Percentiles rank a stretch among this genome's conserved stretches.
These are phyloP conservation scores for Volutella citrinella DNA, from an alignment of 2,329 filamentous ascomycete species.

Conservation along the genomic window DNA sequence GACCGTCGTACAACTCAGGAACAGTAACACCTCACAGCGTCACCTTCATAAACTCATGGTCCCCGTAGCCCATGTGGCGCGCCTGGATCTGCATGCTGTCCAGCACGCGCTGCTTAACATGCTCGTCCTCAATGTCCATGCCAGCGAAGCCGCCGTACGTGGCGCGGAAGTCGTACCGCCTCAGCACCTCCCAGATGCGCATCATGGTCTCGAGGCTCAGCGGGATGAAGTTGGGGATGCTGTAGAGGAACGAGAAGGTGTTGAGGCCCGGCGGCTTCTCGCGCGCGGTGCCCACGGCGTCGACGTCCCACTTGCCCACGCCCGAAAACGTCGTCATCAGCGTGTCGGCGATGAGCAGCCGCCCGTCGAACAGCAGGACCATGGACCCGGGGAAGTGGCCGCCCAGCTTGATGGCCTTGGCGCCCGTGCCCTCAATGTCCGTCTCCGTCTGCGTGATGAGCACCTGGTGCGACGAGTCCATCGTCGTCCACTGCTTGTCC, in stretches of 20 bases:
- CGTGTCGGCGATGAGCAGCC: constrained; percentile 74
- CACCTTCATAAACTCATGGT: constrained; percentile 37
- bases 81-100: constrained; percentile 77
- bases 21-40: constrained; percentile 15
- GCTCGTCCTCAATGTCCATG: constrained; percentile 54
- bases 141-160: constrained; percentile 67
- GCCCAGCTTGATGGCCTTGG: constrained; percentile 66
- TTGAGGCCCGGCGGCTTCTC: constrained; percentile 42
- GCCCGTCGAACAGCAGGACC: constrained; percentile 59
- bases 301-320: constrained; percentile 41
- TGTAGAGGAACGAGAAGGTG: constrained; percentile 72
- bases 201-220: constrained; percentile 61
- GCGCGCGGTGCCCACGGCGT: constrained; percentile 34
- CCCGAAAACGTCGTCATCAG: constrained; percentile 67
- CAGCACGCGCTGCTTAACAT: constrained; percentile 63
- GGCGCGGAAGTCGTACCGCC: constrained; percentile 58
- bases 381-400: constrained; percentile 78
- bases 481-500: constrained; percentile 63
- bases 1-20: not conserved
- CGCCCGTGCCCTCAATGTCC: constrained; percentile 42
- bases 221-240: constrained; percentile 72
- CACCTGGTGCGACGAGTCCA: constrained; percentile 40
- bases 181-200: constrained; percentile 68
- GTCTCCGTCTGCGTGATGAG: constrained; percentile 45
- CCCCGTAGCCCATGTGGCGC: constrained; percentile 44